Evolutionary conservation across 371 early-diverging fungal genomes (phyloP), one percentile per base, ranked within the genome.

Genomic region (Mortierella sp.): DNA sequence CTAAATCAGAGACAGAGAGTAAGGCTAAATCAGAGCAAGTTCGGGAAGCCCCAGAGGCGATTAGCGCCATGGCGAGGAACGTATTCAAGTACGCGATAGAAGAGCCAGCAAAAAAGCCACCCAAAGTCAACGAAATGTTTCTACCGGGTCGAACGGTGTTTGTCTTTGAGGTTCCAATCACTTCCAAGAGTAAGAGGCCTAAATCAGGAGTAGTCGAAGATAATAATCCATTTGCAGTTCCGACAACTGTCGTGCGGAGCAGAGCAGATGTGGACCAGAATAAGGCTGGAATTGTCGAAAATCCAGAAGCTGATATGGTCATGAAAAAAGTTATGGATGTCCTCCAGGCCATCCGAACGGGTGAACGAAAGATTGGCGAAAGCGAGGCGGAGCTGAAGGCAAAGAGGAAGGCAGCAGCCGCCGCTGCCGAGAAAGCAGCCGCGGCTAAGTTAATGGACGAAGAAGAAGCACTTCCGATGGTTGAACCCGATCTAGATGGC

Each of bases 111-210:
- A 75, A 72, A 52, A 64, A 66, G 24, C 75, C 72, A 5, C 87
- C 88, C 2, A 54, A 70, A 40, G 40, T 70, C n/a, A 95, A 93
- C 39, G 95, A 95, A 43, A 77, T 94, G 72, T 96, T 97, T 71
- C 61, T 87, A 12, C 92, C 94, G 0, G 95, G 96, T 2, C 87
- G 95, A 22, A 94, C 96, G 91, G 91, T 92, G 3, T 96, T 91
- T 83, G 86, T 90, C 12, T 94, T 96, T 83, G 92, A 91, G 49
- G 52, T 94, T 3, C 88, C 88, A 8, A 69, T 72, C 28, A 81
- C 76, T 6, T 64, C 65, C 26, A 81, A 72, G 61, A 58, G 32
- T 37, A 75, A 70, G 35, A 81, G 62, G 40, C 63, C 73, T 5
- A 81, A 81, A 0, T 83, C 87, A 66, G 88, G 87, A 32, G 85